phyloP scores from a whole-genome alignment of 257 asterid genomes.

The Solanum chiquidenum region DNA sequence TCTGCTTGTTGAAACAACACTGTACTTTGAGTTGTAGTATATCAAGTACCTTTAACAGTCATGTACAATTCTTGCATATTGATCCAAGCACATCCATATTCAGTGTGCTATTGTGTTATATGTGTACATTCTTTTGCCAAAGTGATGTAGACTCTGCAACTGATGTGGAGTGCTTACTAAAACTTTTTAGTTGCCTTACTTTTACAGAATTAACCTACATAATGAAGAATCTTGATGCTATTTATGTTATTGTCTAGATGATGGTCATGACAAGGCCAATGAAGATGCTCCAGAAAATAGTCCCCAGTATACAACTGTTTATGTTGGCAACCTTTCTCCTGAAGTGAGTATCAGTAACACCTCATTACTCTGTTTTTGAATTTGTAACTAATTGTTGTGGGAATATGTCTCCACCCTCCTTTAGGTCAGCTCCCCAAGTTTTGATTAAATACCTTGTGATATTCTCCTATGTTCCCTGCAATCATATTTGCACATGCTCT shows the following conservation, averaged over 20 bases:
- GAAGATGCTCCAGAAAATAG: constrained; percentile 81
- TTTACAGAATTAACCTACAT: neutral
- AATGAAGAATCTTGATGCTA: neutral
- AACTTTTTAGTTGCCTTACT: neutral
- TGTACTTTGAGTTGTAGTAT: neutral
- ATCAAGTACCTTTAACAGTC: neutral
- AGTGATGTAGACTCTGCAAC: neutral
- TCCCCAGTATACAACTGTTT: constrained; percentile 72
- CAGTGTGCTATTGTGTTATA: neutral
- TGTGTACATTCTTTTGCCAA: neutral
- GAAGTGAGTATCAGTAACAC: constrained; percentile 39
- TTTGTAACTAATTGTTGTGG: neutral
- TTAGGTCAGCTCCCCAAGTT: neutral
- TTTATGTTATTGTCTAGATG: constrained; percentile 34
- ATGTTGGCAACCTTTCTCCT: constrained; percentile 80
- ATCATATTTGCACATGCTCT: neutral
- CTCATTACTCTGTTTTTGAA: neutral
- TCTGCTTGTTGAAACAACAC: neutral
- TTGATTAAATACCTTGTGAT: neutral
- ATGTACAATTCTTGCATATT: neutral
- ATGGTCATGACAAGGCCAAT: constrained; percentile 45
- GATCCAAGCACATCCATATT: neutral
- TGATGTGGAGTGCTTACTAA: neutral
- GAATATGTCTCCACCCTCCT: neutral
- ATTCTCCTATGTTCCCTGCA: neutral